Conservation (phyloP, 2,329 filamentous ascomycete genomes). For the Periglandula ipomoeae region DNA sequence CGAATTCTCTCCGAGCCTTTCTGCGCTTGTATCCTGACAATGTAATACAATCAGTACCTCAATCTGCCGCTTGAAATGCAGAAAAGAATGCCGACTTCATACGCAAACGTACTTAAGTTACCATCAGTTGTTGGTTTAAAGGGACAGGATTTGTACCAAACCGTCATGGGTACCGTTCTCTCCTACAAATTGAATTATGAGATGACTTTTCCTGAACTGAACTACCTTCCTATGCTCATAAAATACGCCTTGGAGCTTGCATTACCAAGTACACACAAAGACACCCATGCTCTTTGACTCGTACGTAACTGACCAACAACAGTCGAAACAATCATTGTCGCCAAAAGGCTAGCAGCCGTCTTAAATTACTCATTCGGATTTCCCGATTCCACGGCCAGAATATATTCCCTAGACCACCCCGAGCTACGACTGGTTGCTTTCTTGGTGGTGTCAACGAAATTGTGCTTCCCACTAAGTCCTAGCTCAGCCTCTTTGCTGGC, state of each 20-base stretch:
- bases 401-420: constrained; percentile 51
- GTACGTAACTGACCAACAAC: constrained; percentile 18
- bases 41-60: constrained; percentile 32
- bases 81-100: constrained; percentile 52
- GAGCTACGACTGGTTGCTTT: constrained; percentile 66
- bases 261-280: constrained; percentile 51
- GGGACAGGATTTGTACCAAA: constrained; percentile 53
- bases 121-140: constrained; percentile 30
- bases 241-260: constrained; percentile 62
- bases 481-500: constrained; percentile 28
- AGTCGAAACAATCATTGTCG: constrained; percentile 43
- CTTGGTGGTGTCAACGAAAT: constrained; percentile 67
- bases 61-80: constrained; percentile 56
- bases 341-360: constrained; percentile 34
- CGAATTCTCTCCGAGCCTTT: not conserved
- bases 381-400: constrained; percentile 34
- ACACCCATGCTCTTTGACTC: not conserved
- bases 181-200: constrained; percentile 60
- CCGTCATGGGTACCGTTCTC: constrained; percentile 51
- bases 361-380: constrained; percentile 47
- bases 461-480: constrained; percentile 67
- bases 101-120: constrained; percentile 50
- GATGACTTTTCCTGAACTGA: constrained; percentile 64
- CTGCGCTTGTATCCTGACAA: not conserved
- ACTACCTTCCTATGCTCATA: constrained; percentile 58